These are phyloP conservation scores for Herpetomonas tarakana DNA, from an alignment of 208 protist species.

Conservation along the genomic window DNA sequence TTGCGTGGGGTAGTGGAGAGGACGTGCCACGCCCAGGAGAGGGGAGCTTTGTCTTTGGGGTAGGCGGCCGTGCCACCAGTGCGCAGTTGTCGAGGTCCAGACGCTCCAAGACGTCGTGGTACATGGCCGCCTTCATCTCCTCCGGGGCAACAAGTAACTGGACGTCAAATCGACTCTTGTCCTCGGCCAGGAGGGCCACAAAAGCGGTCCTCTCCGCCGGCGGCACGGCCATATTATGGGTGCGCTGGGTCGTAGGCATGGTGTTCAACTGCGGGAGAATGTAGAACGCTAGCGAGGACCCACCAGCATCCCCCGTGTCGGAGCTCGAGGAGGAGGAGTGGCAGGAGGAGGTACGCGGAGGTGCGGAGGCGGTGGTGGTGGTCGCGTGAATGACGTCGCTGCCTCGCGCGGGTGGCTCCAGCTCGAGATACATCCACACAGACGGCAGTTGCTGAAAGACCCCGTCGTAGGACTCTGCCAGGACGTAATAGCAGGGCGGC, in stretches of 20 bases:
- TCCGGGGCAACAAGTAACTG: slow-evolving; percentile 27
- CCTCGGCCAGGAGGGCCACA: slow-evolving; percentile 40
- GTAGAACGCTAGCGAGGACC: slow-evolving; percentile 29
- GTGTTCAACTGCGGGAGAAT: slow-evolving; percentile 36
- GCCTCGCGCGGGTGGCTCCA: slow-evolving; percentile 16
- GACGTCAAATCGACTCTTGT: slow-evolving; percentile 22
- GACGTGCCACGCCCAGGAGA: no score
- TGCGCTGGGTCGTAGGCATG: background rate
- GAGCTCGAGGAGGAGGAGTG: background rate
- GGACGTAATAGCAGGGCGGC: slow-evolving; percentile 24
- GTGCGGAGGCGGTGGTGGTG: no score
- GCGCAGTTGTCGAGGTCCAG: slow-evolving; percentile 38
- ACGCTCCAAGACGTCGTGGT: slow-evolving; percentile 37
- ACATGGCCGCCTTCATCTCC: slow-evolving; percentile 49
- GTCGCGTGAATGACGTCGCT: background rate
- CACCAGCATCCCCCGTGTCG: background rate
- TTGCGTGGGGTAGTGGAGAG: no score
- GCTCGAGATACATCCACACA: slow-evolving; percentile 76
- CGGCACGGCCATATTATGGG: background rate
- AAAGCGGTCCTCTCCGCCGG: slow-evolving; percentile 6
- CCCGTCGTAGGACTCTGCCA: slow-evolving; percentile 58
- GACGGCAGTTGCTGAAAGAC: slow-evolving; percentile 32
- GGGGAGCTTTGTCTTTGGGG: no score
- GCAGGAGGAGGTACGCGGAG: no score
- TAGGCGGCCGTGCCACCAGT: background rate